A percentile compares a stretch with the other conserved stretches of the same genome.
phyloP scores from a whole-genome alignment of 495 filamentous ascomycete genomes.

The Penicillium cataractarum region DNA sequence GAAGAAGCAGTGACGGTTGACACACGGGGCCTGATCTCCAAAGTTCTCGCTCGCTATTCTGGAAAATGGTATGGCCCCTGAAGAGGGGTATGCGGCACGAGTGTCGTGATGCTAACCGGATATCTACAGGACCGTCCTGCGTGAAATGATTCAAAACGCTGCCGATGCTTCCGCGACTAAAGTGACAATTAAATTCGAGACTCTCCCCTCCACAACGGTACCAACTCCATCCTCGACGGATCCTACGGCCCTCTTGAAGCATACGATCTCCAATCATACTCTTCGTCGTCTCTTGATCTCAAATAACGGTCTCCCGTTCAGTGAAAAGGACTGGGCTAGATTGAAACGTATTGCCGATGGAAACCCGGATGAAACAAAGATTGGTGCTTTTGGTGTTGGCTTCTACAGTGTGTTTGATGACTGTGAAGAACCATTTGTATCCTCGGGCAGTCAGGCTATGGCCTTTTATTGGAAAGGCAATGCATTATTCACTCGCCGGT shows the following conservation, averaged over 20 bases:
- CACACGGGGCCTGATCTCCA: slow-evolving; percentile 94
- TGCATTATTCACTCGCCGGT: slow-evolving; percentile 83
- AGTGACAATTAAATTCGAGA: slow-evolving; percentile 90
- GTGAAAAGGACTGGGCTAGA: slow-evolving; percentile 85
- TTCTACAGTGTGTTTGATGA: slow-evolving; percentile 99
- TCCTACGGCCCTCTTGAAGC: slow-evolving; percentile 72
- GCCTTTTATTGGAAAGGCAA: slow-evolving; percentile 99
- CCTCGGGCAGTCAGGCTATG: slow-evolving; percentile 88
- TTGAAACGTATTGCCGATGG: slow-evolving; percentile 97
- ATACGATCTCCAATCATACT: slow-evolving; percentile 81
- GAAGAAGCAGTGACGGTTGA: slow-evolving; percentile 99
- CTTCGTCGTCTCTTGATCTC: slow-evolving; percentile 80
- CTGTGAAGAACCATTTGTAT: slow-evolving; percentile 95
- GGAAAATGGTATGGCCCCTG: slow-evolving; percentile 70
- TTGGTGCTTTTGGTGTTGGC: slow-evolving; percentile 96
- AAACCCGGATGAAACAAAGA: slow-evolving; percentile 98
- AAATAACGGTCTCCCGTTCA: slow-evolving; percentile 87
- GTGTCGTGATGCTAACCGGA: slow-evolving; percentile 18
- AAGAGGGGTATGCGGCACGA: too few relatives aligned
- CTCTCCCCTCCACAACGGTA: slow-evolving; percentile 74
- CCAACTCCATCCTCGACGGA: slow-evolving; percentile 71
- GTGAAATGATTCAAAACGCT: slow-evolving; percentile 97
- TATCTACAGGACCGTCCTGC: slow-evolving; percentile 60
- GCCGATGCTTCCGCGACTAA: slow-evolving; percentile 91
- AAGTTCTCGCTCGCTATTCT: slow-evolving; percentile 92